phyloP scores from a whole-genome alignment of 192 early-diverging fungal genomes.

The Chytriomyces sp. region DNA sequence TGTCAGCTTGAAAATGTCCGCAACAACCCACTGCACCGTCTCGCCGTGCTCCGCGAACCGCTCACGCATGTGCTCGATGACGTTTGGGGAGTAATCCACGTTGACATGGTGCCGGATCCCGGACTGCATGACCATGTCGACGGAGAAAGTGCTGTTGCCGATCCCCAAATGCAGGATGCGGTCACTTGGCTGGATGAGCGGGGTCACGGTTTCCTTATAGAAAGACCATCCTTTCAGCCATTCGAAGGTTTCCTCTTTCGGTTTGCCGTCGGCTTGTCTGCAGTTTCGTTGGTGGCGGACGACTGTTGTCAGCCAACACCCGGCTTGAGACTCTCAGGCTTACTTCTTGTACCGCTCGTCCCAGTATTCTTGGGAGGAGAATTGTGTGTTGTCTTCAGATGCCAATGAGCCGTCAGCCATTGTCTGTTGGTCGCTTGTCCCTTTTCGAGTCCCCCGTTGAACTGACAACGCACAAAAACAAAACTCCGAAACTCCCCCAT shows the following conservation, averaged over 20 bases:
- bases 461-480: too few relatives aligned
- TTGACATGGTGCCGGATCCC: conserved; percentile 49
- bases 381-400: conserved; percentile 46
- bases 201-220: conserved; percentile 56
- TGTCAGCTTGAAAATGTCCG: conserved; percentile 71
- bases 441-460: too few relatives aligned
- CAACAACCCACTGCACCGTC: conserved; percentile 55
- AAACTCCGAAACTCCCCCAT: too few relatives aligned
- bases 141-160: conserved; percentile 68
- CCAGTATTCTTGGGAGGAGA: conserved; percentile 80
- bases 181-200: conserved; percentile 61
- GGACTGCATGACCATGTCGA: conserved; percentile 30
- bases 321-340: conserved; percentile 21
- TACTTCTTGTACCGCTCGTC: conserved; percentile 63
- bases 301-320: background rate
- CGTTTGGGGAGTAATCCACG: conserved; percentile 78
- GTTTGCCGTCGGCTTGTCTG: background rate
- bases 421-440: too few relatives aligned
- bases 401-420: too few relatives aligned
- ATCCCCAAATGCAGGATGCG: conserved; percentile 84
- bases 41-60: conserved; percentile 48
- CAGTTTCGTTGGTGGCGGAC: background rate
- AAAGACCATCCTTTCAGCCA: conserved; percentile 80
- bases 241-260: conserved; percentile 67
- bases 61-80: conserved; percentile 75